A percentile compares a stretch with the other conserved stretches of the same genome.
phyloP scores from a whole-genome alignment of 2,329 filamentous ascomycete species.

The Colletotrichum paranaense region DNA sequence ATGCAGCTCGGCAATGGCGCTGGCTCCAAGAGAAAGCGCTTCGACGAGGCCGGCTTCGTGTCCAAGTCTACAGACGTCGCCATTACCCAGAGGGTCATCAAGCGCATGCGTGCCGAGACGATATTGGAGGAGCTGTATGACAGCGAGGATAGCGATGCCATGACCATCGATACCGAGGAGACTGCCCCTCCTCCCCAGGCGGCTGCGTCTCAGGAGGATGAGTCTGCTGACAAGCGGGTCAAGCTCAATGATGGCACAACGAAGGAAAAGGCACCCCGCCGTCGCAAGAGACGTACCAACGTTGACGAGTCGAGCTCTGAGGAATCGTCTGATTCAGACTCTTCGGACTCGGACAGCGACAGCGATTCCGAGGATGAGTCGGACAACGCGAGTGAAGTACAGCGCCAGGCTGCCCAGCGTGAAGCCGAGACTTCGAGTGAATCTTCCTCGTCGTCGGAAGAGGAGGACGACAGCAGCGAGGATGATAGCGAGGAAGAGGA shows the following conservation, averaged over 20 bases:
- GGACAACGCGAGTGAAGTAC: constrained; percentile 49
- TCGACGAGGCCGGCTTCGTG: constrained; percentile 65
- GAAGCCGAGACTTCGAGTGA: constrained; percentile 52
- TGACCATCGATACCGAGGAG: constrained; percentile 39
- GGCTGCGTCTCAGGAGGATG: constrained; percentile 37
- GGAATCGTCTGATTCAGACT: constrained; percentile 44
- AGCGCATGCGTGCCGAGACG: constrained; percentile 72
- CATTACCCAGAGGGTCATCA: constrained; percentile 67
- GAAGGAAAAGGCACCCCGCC: constrained; percentile 57
- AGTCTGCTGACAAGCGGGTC: constrained; percentile 50
- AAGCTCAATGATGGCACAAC: constrained; percentile 57
- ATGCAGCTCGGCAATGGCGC: constrained; percentile 48
- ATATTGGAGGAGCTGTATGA: constrained; percentile 67
- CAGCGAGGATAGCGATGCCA: constrained; percentile 53
- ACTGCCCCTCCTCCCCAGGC: constrained; percentile 20
- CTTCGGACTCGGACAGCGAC: constrained; percentile 43
- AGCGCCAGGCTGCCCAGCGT: constrained; percentile 45
- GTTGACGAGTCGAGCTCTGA: constrained; percentile 53
- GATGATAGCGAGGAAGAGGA: constrained; percentile 41
- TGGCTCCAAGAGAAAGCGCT: constrained; percentile 59
- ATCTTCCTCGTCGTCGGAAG: constrained; percentile 54
- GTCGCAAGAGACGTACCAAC: constrained; percentile 62
- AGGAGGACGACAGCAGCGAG: constrained; percentile 44
- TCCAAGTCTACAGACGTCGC: constrained; percentile 60
- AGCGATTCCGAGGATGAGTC: constrained; percentile 38